These are phyloP conservation scores for Arthrobotrys pseudoclavata DNA, from an alignment of 2,329 filamentous ascomycete genomes.

Conservation along the genomic window DNA sequence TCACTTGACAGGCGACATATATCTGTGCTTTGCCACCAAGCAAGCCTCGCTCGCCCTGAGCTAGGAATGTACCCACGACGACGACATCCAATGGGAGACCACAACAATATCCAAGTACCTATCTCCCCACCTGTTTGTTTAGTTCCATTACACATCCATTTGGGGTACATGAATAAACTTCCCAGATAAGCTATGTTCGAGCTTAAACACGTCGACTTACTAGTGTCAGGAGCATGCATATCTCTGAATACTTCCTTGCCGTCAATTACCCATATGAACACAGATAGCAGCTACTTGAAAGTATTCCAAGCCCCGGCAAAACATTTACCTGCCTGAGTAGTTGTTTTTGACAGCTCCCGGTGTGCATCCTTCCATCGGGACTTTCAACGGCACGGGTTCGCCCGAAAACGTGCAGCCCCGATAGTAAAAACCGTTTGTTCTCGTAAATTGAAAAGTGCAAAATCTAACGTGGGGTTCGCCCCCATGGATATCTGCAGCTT, in stretches of 20 bases:
- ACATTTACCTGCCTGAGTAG: background rate
- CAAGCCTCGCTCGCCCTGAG: constrained; percentile 34
- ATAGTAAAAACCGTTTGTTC: constrained; percentile 4
- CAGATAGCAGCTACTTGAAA: constrained; percentile 21
- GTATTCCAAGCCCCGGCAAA: constrained; percentile 27
- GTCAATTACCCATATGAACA: constrained; percentile 53
- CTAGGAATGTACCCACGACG: constrained; percentile 32
- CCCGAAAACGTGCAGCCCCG: constrained; percentile 21
- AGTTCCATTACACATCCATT: background rate
- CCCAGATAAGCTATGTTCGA: constrained; percentile 5
- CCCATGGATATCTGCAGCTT: constrained; percentile 24
- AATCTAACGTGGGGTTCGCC: constrained; percentile 34
- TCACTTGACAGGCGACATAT: constrained; percentile 57
- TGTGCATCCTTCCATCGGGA: constrained; percentile 30
- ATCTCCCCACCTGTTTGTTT: constrained; percentile 13
- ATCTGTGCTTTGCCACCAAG: constrained; percentile 44
- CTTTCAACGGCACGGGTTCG: constrained; percentile 13
- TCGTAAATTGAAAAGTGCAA: constrained; percentile 16
- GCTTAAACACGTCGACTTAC: constrained; percentile 20
- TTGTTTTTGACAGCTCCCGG: constrained; percentile 32
- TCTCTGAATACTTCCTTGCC: constrained; percentile 27
- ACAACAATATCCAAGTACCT: constrained; percentile 15
- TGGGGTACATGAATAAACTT: background rate
- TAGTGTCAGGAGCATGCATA: constrained; percentile 18
- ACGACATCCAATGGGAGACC: constrained; percentile 34